phyloP scores from a whole-genome alignment of 108 stramenopile species.

The Parmales sp. region DNA sequence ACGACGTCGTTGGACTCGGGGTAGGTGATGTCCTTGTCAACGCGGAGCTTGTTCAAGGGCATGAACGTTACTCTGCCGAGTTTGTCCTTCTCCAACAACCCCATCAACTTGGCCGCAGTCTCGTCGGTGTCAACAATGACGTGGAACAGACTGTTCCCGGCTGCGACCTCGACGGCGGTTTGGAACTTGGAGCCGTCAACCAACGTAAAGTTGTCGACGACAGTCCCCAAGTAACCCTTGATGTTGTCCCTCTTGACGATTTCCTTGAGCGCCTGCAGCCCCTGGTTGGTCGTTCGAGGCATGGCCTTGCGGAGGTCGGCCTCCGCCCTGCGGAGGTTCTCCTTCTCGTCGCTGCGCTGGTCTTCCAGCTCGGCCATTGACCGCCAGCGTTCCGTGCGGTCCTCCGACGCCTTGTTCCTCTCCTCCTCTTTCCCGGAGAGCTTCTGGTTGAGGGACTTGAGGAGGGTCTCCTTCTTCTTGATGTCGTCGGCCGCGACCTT shows the following conservation, averaged over 20 bases:
- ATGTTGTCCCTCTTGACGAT: slow-evolving; percentile 64
- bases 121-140: slow-evolving; percentile 95
- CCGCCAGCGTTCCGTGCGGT: slow-evolving; percentile 63
- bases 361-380: slow-evolving; percentile 50
- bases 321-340: slow-evolving; percentile 38
- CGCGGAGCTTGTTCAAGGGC: slow-evolving; percentile 85
- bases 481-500: slow-evolving; percentile 32
- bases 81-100: slow-evolving; percentile 64
- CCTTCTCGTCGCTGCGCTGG: slow-evolving; percentile 51
- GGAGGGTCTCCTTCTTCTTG: slow-evolving; percentile 30
- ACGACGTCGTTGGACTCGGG: slow-evolving; percentile 55
- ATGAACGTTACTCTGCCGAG: slow-evolving; percentile 93
- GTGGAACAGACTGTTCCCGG: slow-evolving; percentile 88
- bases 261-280: slow-evolving; percentile 59
- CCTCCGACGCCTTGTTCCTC: slow-evolving; percentile 57
- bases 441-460: slow-evolving; percentile 43
- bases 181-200: slow-evolving; percentile 59
- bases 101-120: slow-evolving; percentile 84
- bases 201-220: slow-evolving; percentile 81
- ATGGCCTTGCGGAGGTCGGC: slow-evolving; percentile 60
- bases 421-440: slow-evolving; percentile 51
- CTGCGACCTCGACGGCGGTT: slow-evolving; percentile 87
- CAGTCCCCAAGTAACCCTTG: slow-evolving; percentile 70
- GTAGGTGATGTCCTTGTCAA: slow-evolving; percentile 40
- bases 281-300: slow-evolving; percentile 75